Evolutionary conservation across 371 early-diverging fungal species (phyloP).

Genomic region (Mortierella sp.): DNA sequence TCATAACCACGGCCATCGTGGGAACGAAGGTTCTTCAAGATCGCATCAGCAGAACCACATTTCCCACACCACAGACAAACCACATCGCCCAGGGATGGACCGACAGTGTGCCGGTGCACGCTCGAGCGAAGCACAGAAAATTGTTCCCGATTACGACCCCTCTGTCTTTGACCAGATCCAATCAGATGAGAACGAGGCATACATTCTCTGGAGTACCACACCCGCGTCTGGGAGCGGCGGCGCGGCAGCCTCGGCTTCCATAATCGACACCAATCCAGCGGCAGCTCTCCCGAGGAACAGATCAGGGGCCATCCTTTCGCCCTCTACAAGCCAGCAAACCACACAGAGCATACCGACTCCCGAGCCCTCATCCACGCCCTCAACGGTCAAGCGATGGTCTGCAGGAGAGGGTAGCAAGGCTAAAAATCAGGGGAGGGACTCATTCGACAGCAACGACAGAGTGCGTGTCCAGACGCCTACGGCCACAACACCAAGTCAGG

Average conservation of each 20-base stretch:
- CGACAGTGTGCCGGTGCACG: background rate
- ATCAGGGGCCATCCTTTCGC: slow-evolving; percentile 25
- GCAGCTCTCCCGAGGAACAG: slow-evolving; percentile 20
- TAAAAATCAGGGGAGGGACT: slow-evolving; percentile 38
- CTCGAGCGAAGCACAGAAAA: background rate
- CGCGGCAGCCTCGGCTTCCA: slow-evolving; percentile 14
- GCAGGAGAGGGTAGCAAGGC: slow-evolving; percentile 31
- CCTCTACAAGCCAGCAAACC: slow-evolving; percentile 16
- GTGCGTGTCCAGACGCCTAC: slow-evolving; percentile 5
- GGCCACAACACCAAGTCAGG: background rate
- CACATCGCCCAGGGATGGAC: background rate
- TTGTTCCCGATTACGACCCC: slow-evolving; percentile 59
- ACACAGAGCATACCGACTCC: slow-evolving; percentile 11
- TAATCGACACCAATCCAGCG: background rate
- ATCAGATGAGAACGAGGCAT: slow-evolving; percentile 65
- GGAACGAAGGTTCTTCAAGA: background rate
- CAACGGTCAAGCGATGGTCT: slow-evolving; percentile 40
- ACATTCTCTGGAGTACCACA: slow-evolving; percentile 66
- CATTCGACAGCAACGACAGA: slow-evolving; percentile 27
- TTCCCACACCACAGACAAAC: background rate
- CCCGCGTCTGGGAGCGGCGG: slow-evolving; percentile 36
- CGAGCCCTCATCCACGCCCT: slow-evolving; percentile 2
- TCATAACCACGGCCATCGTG: background rate
- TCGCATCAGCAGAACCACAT: background rate
- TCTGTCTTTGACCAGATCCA: slow-evolving; percentile 66